Evolutionary conservation across 176 grass and related monocot genomes (phyloP), one percentile per base, ranked within the genome.

Genomic region (Oryza rufipogon): DNA sequence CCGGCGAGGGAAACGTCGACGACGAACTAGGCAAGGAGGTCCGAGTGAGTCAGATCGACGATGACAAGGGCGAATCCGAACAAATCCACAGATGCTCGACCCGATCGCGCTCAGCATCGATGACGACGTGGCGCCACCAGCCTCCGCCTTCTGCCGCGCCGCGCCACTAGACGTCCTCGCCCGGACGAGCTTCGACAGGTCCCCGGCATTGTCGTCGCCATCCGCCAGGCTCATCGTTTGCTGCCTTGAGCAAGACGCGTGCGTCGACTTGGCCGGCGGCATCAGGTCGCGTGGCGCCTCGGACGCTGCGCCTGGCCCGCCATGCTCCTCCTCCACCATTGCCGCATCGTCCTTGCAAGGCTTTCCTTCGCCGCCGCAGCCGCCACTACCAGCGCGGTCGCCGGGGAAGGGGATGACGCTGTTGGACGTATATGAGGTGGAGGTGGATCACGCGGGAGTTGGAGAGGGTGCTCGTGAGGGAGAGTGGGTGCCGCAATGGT

Each of bases 401-500:
- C 15, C 36, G n/a, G 46, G 8, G 75, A 76, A 66, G n/a, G 26
- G 49, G 20, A 73, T 86, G 44, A 85, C 85, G 84, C 87, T 93
- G 63, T 81, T 91, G 5, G 89, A 93, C 81, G 17, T 93, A 33
- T 76, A 93, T 64, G 91, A 97, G 87, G 90, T 91, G 74, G 91
- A 91, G 71, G 71, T 82, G 89, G 84, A 90, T 97, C 84, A 93
- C 84, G 61, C 86, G 86, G 80, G 91, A 93, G 84, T 81, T 93
- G 46, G 89, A 97, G 81, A 75, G 91, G 65, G 64, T 93, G 28
- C 54, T 91, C 69, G 13, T 69, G 15, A 66, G 38, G 56, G 76
- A 78, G 23, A 72, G 20, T 28, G 73, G 67, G 6, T 58, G 38
- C 11, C 70, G 16, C 44, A 15, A 58, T 20, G 47, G 2, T 5